Evolutionary conservation across 306 rosid species (phyloP).

Genomic region (Casuarina cunninghamiana): DNA sequence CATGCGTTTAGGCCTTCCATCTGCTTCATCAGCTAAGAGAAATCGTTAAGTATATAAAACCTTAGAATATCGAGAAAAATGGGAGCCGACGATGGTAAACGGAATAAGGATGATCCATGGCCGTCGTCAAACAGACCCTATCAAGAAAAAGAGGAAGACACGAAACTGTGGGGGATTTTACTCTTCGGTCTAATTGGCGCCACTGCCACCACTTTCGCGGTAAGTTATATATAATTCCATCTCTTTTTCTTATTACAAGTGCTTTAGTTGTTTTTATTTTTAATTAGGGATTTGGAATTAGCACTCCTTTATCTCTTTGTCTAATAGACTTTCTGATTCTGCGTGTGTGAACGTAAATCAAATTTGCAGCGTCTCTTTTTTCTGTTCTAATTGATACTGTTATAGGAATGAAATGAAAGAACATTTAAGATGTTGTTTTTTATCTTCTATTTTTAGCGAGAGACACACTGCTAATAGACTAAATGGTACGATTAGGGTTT

Average conservation of each 20-base stretch:
- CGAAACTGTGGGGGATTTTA: constrained; percentile 73
- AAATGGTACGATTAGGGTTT: not conserved
- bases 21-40: constrained; percentile 14
- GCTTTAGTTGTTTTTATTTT: no score
- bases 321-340: not conserved
- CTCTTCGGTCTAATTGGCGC: constrained; percentile 87
- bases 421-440: not conserved
- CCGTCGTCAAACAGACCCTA: constrained; percentile 30
- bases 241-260: not conserved
- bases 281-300: not conserved
- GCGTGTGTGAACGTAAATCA: not conserved
- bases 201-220: constrained; percentile 82
- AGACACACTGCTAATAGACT: not conserved
- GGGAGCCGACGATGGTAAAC: constrained; percentile 44
- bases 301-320: not conserved
- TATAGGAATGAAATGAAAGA: not conserved
- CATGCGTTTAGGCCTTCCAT: constrained; percentile 35
- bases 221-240: constrained; percentile 33
- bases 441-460: not conserved
- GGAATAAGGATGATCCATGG: constrained; percentile 40
- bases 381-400: no score
- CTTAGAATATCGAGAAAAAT: constrained; percentile 30
- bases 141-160: constrained; percentile 42
- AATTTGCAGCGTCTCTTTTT: not conserved
- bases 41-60: constrained; percentile 24